Percentiles rank a stretch among this genome's conserved stretches.
Evolutionary conservation across 2,329 filamentous ascomycete genomes (phyloP).

Genomic region (Neopestalotiopsis rosae): DNA sequence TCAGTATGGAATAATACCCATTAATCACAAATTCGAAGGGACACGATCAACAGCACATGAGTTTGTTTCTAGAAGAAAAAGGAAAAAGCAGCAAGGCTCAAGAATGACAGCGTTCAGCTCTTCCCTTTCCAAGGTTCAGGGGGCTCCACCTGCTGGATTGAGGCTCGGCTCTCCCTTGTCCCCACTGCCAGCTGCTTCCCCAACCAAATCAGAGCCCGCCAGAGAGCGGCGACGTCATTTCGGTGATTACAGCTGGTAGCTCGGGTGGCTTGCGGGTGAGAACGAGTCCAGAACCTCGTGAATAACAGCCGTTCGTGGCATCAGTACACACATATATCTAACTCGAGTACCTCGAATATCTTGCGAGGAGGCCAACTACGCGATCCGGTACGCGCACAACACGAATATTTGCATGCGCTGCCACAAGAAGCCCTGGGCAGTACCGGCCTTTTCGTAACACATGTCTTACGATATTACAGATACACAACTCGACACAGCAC

Average conservation of each 20-base stretch:
- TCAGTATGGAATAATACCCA: too few species aligned
- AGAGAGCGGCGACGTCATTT: conserved; percentile 7
- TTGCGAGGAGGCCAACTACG: too few species aligned
- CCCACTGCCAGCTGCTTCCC: conserved; percentile 4
- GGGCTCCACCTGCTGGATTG: conserved; percentile 5
- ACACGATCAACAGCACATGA: too few species aligned
- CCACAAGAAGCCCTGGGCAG: background rate
- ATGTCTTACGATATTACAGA: background rate
- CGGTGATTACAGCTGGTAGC: background rate
- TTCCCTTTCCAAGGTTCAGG: background rate
- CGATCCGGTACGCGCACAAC: background rate
- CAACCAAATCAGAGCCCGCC: background rate
- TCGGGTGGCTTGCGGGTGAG: background rate
- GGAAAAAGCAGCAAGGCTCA: background rate
- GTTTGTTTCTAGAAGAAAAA: too few species aligned
- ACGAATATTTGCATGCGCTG: background rate
- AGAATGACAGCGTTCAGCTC: background rate
- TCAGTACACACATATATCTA: background rate
- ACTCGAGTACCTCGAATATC: background rate
- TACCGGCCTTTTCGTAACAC: background rate
- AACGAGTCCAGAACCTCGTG: background rate
- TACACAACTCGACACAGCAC: background rate
- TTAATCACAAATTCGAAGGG: too few species aligned
- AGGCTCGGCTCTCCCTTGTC: conserved; percentile 8
- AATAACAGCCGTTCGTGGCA: background rate